Evolutionary conservation across 495 filamentous ascomycete species (phyloP), one percentile per base, ranked within the genome.

Genomic region (Pyrenula massariospora): DNA sequence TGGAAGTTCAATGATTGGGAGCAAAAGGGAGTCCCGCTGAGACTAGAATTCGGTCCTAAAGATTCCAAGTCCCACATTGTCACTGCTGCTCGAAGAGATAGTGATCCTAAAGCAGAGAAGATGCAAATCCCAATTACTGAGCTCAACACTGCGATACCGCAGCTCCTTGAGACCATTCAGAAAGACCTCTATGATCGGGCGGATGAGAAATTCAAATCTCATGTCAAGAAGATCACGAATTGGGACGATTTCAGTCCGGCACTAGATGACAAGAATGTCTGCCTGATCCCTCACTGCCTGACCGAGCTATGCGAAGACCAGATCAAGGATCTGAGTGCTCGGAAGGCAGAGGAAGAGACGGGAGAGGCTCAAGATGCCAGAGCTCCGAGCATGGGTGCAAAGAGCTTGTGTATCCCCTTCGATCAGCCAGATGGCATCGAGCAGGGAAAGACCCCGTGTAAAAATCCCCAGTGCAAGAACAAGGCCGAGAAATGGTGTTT

Each of bases 1-100:
- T 96, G 84, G 81, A 97, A 98, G 70, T 96, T 97, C 79, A 93
- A 93, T 75, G 88, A 97, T 72, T 95, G 87, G 87, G 94, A 98
- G 70, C 76, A 95, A 57, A 91, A 89, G 70, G 93, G 93, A 68
- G 84, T 96, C 12, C 93, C 94, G 15, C 74, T 98, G 25, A 89
- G 94, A 42, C 77, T 98, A 52, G 93, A 97, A 69, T 93, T 94
- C 66, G 94, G 94, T 42, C 93, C 93, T 52, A 93, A 93, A 69
- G 93, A 97, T 67, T 83, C 84, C 1, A 87, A 84, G 48, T 88
- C 89, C 61, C 80, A 86, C 52, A 87, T 91, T 23, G 84, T 96
- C 56, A 87, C 87, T 54, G 86, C 82, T 58, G 85, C 91, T 10
- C 88, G 93, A 57, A 87, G 93, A 60, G 93, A 97, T 66, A 84